phyloP scores from a whole-genome alignment of 2,329 filamentous ascomycete genomes.

The Hymenoscyphus repandus region DNA sequence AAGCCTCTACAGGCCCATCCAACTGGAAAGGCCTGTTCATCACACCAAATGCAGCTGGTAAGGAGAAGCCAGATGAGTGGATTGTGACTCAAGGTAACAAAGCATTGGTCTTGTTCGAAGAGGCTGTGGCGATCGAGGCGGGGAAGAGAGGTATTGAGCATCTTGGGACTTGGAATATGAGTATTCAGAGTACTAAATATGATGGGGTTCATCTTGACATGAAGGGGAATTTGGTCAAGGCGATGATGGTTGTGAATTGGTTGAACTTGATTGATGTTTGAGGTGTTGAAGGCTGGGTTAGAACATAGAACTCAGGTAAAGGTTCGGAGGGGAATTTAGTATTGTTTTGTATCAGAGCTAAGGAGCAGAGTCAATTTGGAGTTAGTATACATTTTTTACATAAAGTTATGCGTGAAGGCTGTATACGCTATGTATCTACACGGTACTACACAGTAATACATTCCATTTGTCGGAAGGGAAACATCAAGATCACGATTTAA shows the following conservation, averaged over 20 bases:
- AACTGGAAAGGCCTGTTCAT: conserved; percentile 31
- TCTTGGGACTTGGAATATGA: conserved; percentile 47
- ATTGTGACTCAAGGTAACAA: conserved; percentile 43
- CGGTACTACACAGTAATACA: too few species aligned
- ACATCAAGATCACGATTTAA: too few species aligned
- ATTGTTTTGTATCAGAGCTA: too few species aligned
- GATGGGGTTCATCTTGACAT: conserved; percentile 45
- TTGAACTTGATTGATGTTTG: conserved; percentile 29
- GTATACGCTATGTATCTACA: too few species aligned
- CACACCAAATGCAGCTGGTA: conserved; percentile 42
- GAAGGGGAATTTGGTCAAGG: conserved; percentile 43
- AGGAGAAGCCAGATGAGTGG: conserved; percentile 41
- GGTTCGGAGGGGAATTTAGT: too few species aligned
- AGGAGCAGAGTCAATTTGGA: too few species aligned
- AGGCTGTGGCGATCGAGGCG: conserved; percentile 24
- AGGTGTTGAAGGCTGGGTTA: neutral
- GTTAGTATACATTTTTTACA: too few species aligned
- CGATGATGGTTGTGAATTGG: conserved; percentile 46
- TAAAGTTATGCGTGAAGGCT: too few species aligned
- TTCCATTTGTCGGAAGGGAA: too few species aligned
- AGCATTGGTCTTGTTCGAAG: conserved; percentile 41
- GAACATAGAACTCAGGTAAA: neutral
- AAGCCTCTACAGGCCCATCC: conserved; percentile 3
- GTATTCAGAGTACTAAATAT: conserved; percentile 41
- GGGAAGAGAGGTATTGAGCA: conserved; percentile 37